Percentiles rank a stretch among this genome's conserved stretches.
Conservation (phyloP, 805 yeast genomes). For the Phaffomyces thermotolerans region DNA sequence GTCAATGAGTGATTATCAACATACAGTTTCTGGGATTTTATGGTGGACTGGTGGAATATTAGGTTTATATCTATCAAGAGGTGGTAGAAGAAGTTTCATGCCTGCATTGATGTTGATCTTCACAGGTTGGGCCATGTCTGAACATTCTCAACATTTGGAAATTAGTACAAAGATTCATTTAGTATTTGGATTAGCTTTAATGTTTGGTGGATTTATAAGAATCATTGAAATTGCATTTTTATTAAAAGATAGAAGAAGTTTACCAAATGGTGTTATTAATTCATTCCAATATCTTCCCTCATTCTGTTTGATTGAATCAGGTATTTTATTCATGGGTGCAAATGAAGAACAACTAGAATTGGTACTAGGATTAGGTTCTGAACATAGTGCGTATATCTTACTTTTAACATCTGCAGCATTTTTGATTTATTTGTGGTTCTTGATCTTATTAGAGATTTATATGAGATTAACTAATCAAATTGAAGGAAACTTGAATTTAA, state of each 20-base stretch:
- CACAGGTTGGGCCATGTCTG: conserved; percentile 94
- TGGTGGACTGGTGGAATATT: conserved; percentile 95
- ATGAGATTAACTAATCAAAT: conserved; percentile 28
- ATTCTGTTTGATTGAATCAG: conserved; percentile 68
- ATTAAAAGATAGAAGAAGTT: conserved; percentile 50
- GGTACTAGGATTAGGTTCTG: conserved; percentile 70
- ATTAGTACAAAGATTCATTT: conserved; percentile 85
- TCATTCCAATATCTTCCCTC: conserved; percentile 88
- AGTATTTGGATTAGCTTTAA: conserved; percentile 75
- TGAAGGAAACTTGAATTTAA: conserved; percentile 3
- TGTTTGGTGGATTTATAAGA: conserved; percentile 70
- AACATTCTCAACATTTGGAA: conserved; percentile 68
- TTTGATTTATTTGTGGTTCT: conserved; percentile 58
- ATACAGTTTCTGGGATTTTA: conserved; percentile 91
- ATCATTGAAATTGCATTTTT: conserved; percentile 75
- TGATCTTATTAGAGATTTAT: conserved; percentile 54
- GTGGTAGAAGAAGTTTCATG: conserved; percentile 60
- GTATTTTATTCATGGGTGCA: conserved; percentile 85
- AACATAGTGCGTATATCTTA: conserved; percentile 77
- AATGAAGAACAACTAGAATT: conserved; percentile 78
- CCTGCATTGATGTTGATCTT: conserved; percentile 79
- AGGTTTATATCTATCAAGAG: conserved; percentile 71
- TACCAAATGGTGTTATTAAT: conserved; percentile 36
- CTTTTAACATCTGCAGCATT: conserved; percentile 68
- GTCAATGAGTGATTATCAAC: conserved; percentile 92